phyloP scores from a whole-genome alignment of 2,329 filamentous ascomycete species.

The Aspergillus sp. region DNA sequence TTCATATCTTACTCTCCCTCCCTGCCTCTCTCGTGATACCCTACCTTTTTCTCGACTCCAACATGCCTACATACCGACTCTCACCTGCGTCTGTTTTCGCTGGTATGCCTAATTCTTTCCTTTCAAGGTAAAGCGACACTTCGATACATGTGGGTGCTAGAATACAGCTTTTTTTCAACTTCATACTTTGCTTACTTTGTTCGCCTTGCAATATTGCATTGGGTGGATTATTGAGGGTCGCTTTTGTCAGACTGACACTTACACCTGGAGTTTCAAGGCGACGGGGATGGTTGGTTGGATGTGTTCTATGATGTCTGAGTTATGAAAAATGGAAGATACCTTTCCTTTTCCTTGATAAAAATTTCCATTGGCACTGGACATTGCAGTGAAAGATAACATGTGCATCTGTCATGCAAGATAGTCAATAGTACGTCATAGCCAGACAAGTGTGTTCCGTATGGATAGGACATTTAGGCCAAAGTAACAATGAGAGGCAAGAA shows the following conservation, averaged over 20 bases:
- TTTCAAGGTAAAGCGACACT: not conserved
- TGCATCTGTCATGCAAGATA: not conserved
- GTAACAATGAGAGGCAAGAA: slow-evolving; percentile 11
- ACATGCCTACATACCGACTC: not conserved
- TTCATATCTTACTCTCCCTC: not conserved
- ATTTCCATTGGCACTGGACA: not conserved
- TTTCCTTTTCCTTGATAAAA: not conserved
- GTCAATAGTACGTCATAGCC: not conserved
- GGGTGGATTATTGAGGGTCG: not conserved
- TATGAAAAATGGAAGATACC: not conserved
- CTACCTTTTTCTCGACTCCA: not conserved
- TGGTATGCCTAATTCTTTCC: not conserved
- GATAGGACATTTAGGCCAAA: not conserved
- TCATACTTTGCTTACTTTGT: not conserved
- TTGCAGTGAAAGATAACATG: not conserved
- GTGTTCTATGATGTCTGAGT: not conserved
- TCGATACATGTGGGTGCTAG: not conserved
- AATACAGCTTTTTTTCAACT: not conserved
- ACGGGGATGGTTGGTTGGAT: not conserved
- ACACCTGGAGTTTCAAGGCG: not conserved
- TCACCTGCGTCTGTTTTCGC: not conserved
- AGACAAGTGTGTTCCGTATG: not conserved
- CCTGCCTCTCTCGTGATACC: not conserved
- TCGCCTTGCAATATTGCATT: not conserved
- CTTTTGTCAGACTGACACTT: not conserved